phyloP scores from a whole-genome alignment of 2,329 filamentous ascomycete genomes.

The Lachnellula hyalina region DNA sequence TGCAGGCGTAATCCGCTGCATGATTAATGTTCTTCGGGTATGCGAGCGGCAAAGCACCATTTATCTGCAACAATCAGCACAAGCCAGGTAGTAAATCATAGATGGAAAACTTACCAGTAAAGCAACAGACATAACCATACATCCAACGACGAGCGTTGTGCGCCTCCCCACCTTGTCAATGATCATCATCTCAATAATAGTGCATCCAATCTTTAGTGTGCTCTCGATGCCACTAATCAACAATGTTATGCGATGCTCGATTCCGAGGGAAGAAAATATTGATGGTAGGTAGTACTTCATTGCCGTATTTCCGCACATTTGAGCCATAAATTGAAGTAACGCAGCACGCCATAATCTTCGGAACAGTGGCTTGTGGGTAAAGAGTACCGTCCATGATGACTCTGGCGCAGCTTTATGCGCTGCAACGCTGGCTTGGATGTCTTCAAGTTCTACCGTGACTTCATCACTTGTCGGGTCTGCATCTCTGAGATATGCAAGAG shows the following conservation, averaged over 20 bases:
- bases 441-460: conserved; percentile 34
- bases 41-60: conserved; percentile 45
- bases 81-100: no score
- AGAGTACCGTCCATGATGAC: conserved; percentile 33
- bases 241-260: conserved; percentile 43
- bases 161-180: conserved; percentile 49
- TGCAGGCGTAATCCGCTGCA: conserved; percentile 44
- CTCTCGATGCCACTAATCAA: conserved; percentile 52
- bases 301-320: conserved; percentile 54
- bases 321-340: conserved; percentile 53
- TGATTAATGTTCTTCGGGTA: conserved; percentile 46
- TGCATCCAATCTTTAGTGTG: conserved; percentile 52
- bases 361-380: conserved; percentile 43
- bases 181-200: conserved; percentile 50
- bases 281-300: conserved; percentile 57
- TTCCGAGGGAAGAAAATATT: conserved; percentile 46
- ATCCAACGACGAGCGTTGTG: conserved; percentile 44
- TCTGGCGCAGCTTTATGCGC: conserved; percentile 36
- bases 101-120: conserved; percentile 40
- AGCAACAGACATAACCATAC: conserved; percentile 46
- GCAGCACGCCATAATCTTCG: conserved; percentile 51
- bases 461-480: conserved; percentile 36
- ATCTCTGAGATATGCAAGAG: conserved; percentile 45
- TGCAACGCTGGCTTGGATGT: conserved; percentile 40
- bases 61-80: conserved; percentile 38